Evolutionary conservation across 805 yeast genomes (phyloP), one percentile per base, ranked within the genome.

Genomic region (Yamadazyma tumulicola): DNA sequence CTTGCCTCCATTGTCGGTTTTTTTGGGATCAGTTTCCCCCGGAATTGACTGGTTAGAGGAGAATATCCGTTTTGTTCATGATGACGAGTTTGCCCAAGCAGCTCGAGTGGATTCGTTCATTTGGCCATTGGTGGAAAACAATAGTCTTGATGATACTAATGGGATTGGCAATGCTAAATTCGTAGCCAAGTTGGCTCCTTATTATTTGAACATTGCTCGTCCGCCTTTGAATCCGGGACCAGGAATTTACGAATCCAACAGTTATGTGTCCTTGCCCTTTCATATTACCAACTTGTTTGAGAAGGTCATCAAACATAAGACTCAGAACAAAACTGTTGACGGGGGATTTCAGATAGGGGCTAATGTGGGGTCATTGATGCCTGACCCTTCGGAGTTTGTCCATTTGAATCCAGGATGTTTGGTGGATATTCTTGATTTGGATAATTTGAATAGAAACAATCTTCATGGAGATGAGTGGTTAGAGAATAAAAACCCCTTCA

Each of bases 361-460:
- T 28, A 64, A 64, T 29, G 63, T 76, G 19, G 75, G 74, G 39
- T 77, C 81, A 0, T 52, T 77, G 34, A 41, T 55, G 26, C 69
- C 77, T 4, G 83, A 77, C 46, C 73, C 76, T 1, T 76, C 71
- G 46, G 64, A 64, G 35, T 57, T 64, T 18, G 77, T 75, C 14
- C 76, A 70, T 45, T 53, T 76, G 35, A 75, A 70, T 13, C 80
- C 81, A 0, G 80, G 83, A 0, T 75, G 81, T 43, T 39, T 69
- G 10, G 55, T 55, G 6, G 44, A 42, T 20, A 45, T 50, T 11
- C 29, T 51, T 8, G 54, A 43, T 13, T 22, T 49, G 11, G 32
- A 29, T n/a, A 35, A 34, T 19, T 26, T 34, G n/a, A 34, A 26
- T 8, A 37, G 46, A 21, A 31, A 36, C 12, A 28, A 26, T 16